Base-by-base conservation (phyloP, 305 asterid species). In the Fraxinus ornus region DNA sequence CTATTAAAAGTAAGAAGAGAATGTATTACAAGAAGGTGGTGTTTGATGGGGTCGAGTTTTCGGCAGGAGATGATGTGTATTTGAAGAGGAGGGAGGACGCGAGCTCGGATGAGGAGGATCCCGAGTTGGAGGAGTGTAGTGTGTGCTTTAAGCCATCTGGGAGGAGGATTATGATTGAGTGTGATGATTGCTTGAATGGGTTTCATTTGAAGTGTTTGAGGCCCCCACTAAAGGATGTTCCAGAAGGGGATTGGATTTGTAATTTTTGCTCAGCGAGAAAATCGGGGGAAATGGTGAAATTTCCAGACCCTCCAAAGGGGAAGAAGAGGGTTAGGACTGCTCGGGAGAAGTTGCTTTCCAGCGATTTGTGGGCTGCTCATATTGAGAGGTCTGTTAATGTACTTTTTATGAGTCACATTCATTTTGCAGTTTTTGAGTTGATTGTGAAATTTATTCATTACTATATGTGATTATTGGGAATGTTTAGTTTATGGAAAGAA, bases 101-200 rank as follows among this genome's bases (percentile, higher is more conserved):
- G 4, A 80, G 83, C 77, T 92, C 94, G 0, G 98, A 94, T 32
- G 79, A 89, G 8, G 97, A 94, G 78, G 94, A 91, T n/a, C 98
- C 92, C 10, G 97, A 84, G 75, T 89, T 82, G 71, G 99, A 96
- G 90, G 99, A 94, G 84, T 96, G 98, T 81, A 84, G 94, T 83
- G 88, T 93, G 73, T 94, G 99, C 79, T 92, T 93, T 62, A 93
- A 86, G 91, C 90, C 93, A 35, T 88, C 93, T 57, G 98, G 98
- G 73, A 88, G 33, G 80, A 86, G 83, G 57, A 66, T 94, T 77
- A 90, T 94, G 98, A 89, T 94, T 62, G 99, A 96, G 85, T 96
- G 98, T 81, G 99, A 94, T 79, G 97, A 93, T 78, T 96, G 99
- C 82, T 91, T 96, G 89, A 94, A 93, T 87, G 99, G 99, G 37